Evolutionary conservation across 2,329 filamentous ascomycete species (phyloP).

Genomic region (Pseudocercospora vitis): DNA sequence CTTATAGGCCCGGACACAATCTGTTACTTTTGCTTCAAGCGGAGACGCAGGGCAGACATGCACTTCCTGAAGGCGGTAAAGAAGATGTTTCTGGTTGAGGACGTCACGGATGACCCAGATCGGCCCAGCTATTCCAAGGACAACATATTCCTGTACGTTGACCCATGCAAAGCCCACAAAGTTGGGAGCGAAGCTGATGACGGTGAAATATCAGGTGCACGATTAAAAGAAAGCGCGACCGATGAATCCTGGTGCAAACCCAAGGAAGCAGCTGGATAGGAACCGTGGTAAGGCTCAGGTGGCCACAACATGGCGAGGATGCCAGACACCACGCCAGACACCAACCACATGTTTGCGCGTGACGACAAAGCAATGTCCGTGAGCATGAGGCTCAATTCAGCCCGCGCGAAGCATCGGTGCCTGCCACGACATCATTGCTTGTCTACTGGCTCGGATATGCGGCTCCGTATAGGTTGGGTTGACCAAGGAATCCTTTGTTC

Average conservation of each 20-base stretch:
- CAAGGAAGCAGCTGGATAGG: conserved; percentile 16
- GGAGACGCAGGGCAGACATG: conserved; percentile 69
- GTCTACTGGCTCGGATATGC: neutral
- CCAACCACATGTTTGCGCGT: neutral
- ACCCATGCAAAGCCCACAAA: conserved; percentile 1
- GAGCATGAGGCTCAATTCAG: too few species aligned
- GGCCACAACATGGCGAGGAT: conserved; percentile 1
- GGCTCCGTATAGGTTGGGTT: neutral
- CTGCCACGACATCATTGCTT: neutral
- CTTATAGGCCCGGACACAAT: conserved; percentile 65
- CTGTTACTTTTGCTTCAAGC: conserved; percentile 94
- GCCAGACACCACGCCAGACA: neutral
- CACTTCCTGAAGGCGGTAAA: conserved; percentile 53
- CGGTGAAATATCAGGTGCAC: conserved; percentile 24
- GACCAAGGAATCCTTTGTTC: neutral
- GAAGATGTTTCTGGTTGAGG: conserved; percentile 49
- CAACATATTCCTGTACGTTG: conserved; percentile 51
- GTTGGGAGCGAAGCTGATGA: conserved; percentile 8
- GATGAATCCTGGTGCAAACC: conserved; percentile 17
- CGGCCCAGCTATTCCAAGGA: conserved; percentile 47
- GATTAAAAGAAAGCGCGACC: conserved; percentile 26
- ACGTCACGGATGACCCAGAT: conserved; percentile 52
- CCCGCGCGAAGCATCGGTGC: too few species aligned
- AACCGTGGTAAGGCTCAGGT: conserved; percentile 8
- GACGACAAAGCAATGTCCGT: neutral